Percentiles rank a stretch among this genome's conserved stretches.
phyloP scores from a whole-genome alignment of 768 basidiomycete species.

The Podaxis sp. region DNA sequence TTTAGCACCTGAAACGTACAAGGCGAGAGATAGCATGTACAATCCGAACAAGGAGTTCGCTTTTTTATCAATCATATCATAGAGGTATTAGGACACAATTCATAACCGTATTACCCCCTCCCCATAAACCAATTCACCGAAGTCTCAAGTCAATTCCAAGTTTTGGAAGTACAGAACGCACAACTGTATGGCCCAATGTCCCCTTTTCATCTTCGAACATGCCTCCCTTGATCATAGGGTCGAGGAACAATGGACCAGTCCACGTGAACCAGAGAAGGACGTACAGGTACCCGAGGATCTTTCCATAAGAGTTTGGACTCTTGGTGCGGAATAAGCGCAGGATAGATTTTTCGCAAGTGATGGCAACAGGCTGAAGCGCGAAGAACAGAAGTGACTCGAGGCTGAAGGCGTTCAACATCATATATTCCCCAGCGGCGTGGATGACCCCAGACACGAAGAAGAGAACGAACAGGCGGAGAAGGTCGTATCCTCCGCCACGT shows the following conservation, averaged over 20 bases:
- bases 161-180: not conserved
- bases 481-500: slow-evolving; percentile 18
- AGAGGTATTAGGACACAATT: no score
- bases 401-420: slow-evolving; percentile 20
- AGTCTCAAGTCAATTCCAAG: not conserved
- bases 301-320: slow-evolving; percentile 9
- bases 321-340: slow-evolving; percentile 16
- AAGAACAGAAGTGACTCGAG: slow-evolving; percentile 21
- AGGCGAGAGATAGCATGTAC: no score
- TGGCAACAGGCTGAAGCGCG: slow-evolving; percentile 28
- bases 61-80: no score
- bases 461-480: slow-evolving; percentile 33
- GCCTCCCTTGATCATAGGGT: slow-evolving; percentile 21
- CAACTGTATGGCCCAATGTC: not conserved
- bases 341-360: slow-evolving; percentile 35
- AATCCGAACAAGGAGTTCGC: no score
- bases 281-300: slow-evolving; percentile 26
- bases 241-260: slow-evolving; percentile 13
- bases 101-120: no score
- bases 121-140: not conserved
- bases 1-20: no score
- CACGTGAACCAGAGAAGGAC: slow-evolving; percentile 28
- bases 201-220: slow-evolving; percentile 5
- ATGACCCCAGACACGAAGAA: slow-evolving; percentile 35
- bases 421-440: slow-evolving; percentile 33